These are phyloP conservation scores for Sporothrix brasiliensis DNA, from an alignment of 2,329 filamentous ascomycete species.

Conservation along the genomic window DNA sequence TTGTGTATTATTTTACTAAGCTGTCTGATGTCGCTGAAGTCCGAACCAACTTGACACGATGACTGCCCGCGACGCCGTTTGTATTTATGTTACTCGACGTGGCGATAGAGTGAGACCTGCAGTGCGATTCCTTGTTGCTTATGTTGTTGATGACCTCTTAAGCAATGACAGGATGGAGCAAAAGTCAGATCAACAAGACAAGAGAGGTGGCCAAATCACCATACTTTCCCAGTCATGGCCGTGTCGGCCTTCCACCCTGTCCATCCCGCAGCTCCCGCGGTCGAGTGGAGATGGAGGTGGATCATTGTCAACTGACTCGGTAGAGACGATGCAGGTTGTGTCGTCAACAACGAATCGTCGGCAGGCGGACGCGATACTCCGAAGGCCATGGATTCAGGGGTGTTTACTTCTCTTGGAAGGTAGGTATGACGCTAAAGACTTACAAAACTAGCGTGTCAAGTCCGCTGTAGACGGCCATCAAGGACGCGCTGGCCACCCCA, in stretches of 20 bases:
- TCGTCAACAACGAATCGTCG: background rate
- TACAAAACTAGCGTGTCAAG: background rate
- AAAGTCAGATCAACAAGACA: background rate
- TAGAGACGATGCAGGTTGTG: background rate
- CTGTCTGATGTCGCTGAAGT: background rate
- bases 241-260: background rate
- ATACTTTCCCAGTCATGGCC: background rate
- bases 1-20: background rate
- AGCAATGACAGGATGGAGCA: background rate
- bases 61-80: background rate
- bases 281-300: background rate
- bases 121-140: background rate
- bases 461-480: background rate
- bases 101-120: background rate
- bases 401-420: background rate
- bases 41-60: background rate
- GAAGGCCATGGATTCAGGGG: background rate
- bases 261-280: background rate
- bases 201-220: background rate
- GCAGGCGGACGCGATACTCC: conserved; percentile 13
- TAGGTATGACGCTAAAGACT: background rate
- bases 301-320: background rate
- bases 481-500: background rate
- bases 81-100: background rate
- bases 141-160: background rate